Evolutionary conservation across 192 early-diverging fungal genomes (phyloP), one percentile per base, ranked within the genome.

Genomic region (Podila epicladia): DNA sequence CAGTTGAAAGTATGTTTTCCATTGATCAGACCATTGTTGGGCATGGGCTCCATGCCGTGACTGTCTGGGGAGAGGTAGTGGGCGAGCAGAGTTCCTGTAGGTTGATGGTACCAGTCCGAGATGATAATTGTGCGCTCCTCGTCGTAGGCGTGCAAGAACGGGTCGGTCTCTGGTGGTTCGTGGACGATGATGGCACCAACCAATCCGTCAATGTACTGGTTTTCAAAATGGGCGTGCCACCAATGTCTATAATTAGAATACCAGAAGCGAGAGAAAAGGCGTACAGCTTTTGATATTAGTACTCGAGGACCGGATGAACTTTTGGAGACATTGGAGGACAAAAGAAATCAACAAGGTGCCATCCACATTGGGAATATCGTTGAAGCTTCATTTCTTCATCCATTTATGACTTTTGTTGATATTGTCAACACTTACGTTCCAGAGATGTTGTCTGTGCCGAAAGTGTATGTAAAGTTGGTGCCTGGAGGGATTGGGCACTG

Each of bases 21-120:
- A 55, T 89, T 89, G 62, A 89, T 85, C 4, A 88, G 66, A n/a
- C 85, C 82, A 53, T 76, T 89, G 62, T 88, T 82, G 0, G 88
- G 85, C 17, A 74, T 63, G 55, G 74, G 74, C 50, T 76, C 62
- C 49, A 58, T 55, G 49, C 68, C 72, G 4, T 20, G 9, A 35
- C 67, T 67, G 6, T 58, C 48, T 9, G 75, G 73, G 0, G 71
- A 51, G 24, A 75, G 50, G 38, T 71, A 68, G 13, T 64, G n/a
- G 7, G 32, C 13, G 2, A 82, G 57, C 7, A 74, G 37, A 1
- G 71, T 22, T 60, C 67, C 66, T 67, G 68, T 62, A 11, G 62
- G 19, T 17, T 83, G 62, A 63, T 88, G 87, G 62, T 82, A 86
- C 83, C 84, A 88, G 58, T 88, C 83, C 22, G 77, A 58, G 15